Percentiles rank a stretch among this genome's conserved stretches.
phyloP scores from a whole-genome alignment of 352 stramenopile species.

The Pythium chondricola region DNA sequence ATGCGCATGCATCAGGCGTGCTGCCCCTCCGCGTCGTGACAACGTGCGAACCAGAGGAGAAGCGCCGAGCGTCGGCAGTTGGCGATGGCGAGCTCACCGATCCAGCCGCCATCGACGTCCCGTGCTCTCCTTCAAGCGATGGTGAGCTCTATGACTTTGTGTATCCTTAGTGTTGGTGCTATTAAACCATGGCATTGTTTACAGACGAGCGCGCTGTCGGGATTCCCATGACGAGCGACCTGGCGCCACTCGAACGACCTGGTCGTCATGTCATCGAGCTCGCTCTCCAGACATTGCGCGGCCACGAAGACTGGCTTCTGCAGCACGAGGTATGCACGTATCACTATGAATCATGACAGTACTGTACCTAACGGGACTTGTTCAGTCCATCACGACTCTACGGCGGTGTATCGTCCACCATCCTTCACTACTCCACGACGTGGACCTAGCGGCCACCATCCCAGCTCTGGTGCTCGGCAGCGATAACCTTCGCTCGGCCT shows the following conservation, averaged over 20 bases:
- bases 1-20: too few relatives aligned
- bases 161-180: neutral
- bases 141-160: neutral
- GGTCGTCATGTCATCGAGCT: neutral
- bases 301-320: constrained; percentile 43
- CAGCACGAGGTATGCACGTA: constrained; percentile 39
- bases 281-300: constrained; percentile 24
- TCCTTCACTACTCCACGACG: constrained; percentile 16
- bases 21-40: constrained; percentile 9
- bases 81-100: neutral
- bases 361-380: too few relatives aligned
- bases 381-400: constrained; percentile 35
- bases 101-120: neutral
- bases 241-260: constrained; percentile 14
- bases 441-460: constrained; percentile 25
- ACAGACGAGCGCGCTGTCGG: constrained; percentile 18
- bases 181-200: too few relatives aligned
- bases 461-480: constrained; percentile 29
- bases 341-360: neutral
- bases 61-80: constrained; percentile 1
- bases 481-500: constrained; percentile 60
- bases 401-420: constrained; percentile 57
- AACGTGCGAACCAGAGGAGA: constrained; percentile 1
- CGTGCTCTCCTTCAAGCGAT: constrained; percentile 9
- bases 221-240: constrained; percentile 20